Evolutionary conservation across 164 flowering plant genomes (phyloP).

Genomic region (Buxus sempervirens): DNA sequence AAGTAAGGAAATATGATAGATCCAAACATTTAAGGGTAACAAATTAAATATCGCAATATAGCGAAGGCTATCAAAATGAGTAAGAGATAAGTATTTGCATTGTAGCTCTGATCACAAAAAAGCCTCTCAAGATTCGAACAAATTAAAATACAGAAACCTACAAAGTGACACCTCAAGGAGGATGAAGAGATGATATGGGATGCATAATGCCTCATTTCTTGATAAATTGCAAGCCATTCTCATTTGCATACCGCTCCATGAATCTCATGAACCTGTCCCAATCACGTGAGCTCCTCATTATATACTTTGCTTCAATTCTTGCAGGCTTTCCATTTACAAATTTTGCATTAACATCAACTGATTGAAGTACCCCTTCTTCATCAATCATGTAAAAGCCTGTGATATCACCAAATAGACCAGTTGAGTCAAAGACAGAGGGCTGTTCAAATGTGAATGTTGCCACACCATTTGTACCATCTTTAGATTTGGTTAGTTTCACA

Average conservation of each 20-base stretch:
- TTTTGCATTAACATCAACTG: conserved; percentile 87
- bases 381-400: conserved; percentile 98
- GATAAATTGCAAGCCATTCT: conserved; percentile 84
- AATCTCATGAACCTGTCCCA: conserved; percentile 99
- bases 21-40: not conserved
- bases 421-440: conserved; percentile 91
- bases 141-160: conserved; percentile 19
- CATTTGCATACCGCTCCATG: conserved; percentile 93
- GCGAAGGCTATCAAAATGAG: too few relatives aligned
- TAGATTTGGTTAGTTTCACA: conserved; percentile 82
- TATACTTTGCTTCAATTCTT: conserved; percentile 80
- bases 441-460: conserved; percentile 77
- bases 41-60: too few relatives aligned
- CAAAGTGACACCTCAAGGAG: conserved; percentile 8
- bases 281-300: conserved; percentile 77
- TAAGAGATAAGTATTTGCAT: not conserved
- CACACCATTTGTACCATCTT: conserved; percentile 93
- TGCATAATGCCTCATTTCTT: conserved; percentile 57
- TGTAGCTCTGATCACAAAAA: conserved; percentile 13
- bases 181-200: conserved; percentile 12
- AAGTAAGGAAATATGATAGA: not conserved
- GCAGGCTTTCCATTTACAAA: conserved; percentile 90
- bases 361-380: conserved; percentile 86
- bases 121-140: conserved; percentile 11
- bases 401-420: conserved; percentile 86